phyloP scores from a whole-genome alignment of 345 rosid genomes.

The Lepidium sativum region DNA sequence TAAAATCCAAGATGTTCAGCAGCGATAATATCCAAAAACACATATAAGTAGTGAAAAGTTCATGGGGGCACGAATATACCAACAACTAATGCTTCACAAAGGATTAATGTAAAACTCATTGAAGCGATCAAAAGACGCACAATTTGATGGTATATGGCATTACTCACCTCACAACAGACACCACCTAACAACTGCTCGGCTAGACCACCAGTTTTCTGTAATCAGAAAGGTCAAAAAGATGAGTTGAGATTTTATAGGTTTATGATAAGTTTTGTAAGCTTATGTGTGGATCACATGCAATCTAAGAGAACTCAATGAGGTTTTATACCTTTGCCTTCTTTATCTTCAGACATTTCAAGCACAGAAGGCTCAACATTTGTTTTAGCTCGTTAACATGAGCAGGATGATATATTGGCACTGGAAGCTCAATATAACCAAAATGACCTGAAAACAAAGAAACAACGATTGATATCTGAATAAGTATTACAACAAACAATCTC shows the following conservation, averaged over 20 bases:
- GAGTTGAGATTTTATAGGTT: not conserved
- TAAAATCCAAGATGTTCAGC: not conserved
- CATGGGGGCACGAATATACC: not conserved
- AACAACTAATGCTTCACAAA: not conserved
- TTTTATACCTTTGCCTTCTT: conserved; percentile 59
- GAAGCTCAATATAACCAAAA: conserved; percentile 82
- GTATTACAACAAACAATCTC: not conserved
- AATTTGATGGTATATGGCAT: not conserved
- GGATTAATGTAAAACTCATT: conserved; percentile 1
- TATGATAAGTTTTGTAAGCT: not conserved
- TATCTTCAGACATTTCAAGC: conserved; percentile 83
- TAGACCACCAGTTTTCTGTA: conserved; percentile 44
- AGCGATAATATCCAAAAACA: not conserved
- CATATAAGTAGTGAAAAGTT: not conserved
- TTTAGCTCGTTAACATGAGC: conserved; percentile 69
- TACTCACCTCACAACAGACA: conserved; percentile 80
- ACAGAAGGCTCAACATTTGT: conserved; percentile 62
- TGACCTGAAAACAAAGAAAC: conserved; percentile 54
- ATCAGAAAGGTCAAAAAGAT: conserved; percentile 30
- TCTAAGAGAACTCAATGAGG: not conserved
- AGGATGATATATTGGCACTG: conserved; percentile 86
- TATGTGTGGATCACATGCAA: not conserved
- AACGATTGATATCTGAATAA: conserved; percentile 2
- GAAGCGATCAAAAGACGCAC: not conserved
- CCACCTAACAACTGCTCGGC: conserved; percentile 60